Evolutionary conservation across 345 rosid genomes (phyloP), one percentile per base, ranked within the genome.

Genomic region (Acer negundo): DNA sequence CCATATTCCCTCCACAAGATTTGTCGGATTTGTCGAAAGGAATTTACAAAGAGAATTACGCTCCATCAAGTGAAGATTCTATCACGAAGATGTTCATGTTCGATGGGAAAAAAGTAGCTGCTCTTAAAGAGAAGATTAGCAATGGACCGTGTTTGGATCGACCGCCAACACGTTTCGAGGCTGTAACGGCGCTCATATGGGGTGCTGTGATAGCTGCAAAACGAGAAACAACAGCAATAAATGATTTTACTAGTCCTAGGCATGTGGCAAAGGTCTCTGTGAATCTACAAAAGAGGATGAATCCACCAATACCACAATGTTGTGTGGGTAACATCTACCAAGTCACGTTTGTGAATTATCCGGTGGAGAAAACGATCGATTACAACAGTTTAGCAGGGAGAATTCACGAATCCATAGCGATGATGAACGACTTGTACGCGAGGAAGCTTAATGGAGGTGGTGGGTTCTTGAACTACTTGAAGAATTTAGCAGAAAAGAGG

Each of bases 81-180:
- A 66, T 62, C 6, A 62, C 67, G 2, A 80, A 78, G 47, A 76
- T 79, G 44, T 78, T 82, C 5, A 13, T 82, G 77, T 74, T 83
- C 49, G 67, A 76, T 8, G 70, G 66, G 6, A 55, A 74, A 0
- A 74, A 56, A 68, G 26, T 77, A 2, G 73, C 76, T 31, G 22
- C 64, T 6, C 67, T 74, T 19, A 74, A 72, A 64, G 69, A 77
- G 1, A 40, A 26, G 22, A 44, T 81, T 8, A 46, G 76, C 59
- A 24, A 40, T 0, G 69, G 19, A 40, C 6, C 55, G 0, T 20
- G 7, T 17, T 22, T 42, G 7, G 70, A 69, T 20, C 26, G 4
- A 12, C 84, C 88, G 17, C 84, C 88, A 1, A 74, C 78, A 6
- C 71, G 72, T 7, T 47, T 72, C 10, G 78, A 74, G 74, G 77